phyloP scores from a whole-genome alignment of 2,329 filamentous ascomycete species.

The Emergomyces orientalis region DNA sequence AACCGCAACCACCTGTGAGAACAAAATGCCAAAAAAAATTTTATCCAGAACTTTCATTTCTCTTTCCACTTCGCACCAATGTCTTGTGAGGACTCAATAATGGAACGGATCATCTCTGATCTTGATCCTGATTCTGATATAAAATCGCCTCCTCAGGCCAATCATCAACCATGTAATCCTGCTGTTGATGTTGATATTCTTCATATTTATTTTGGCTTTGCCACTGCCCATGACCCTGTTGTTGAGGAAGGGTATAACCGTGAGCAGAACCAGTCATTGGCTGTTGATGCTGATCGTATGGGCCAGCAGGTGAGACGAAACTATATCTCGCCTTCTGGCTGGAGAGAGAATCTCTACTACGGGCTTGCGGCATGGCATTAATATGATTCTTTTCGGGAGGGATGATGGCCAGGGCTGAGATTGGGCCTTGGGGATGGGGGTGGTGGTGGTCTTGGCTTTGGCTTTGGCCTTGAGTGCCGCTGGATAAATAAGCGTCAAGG shows the following conservation, averaged over 20 bases:
- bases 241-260: neutral
- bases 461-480: neutral
- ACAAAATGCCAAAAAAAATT: too few relatives aligned
- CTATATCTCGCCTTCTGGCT: slow-evolving; percentile 25
- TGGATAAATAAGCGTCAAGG: neutral
- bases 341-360: slow-evolving; percentile 24
- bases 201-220: slow-evolving; percentile 1
- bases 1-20: too few relatives aligned
- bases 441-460: neutral
- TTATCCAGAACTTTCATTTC: too few relatives aligned
- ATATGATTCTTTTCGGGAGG: slow-evolving; percentile 3
- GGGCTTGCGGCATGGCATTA: slow-evolving; percentile 10
- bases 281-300: slow-evolving; percentile 9
- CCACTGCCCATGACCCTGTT: neutral
- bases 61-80: too few relatives aligned
- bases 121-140: slow-evolving; percentile 24
- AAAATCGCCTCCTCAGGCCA: slow-evolving; percentile 36
- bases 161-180: slow-evolving; percentile 24
- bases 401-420: slow-evolving; percentile 10
- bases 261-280: neutral
- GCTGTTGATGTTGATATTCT: slow-evolving; percentile 10
- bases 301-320: slow-evolving; percentile 14
- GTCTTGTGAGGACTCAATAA: too few relatives aligned
- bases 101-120: neutral
- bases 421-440: neutral